phyloP scores from a whole-genome alignment of 345 rosid species.

The Kernera saxatilis region DNA sequence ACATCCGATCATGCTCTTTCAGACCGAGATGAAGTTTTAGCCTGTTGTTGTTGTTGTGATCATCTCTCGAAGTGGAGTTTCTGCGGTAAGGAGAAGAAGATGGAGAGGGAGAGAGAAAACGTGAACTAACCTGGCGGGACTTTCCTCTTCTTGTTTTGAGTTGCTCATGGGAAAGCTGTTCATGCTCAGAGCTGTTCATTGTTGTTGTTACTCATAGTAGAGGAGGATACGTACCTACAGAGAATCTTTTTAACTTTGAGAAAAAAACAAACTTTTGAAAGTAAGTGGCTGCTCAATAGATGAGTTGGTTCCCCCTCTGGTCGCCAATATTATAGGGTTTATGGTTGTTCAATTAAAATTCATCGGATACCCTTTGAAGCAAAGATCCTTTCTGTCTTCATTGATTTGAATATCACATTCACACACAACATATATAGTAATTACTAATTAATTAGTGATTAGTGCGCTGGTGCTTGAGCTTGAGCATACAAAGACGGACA shows the following conservation, averaged over 20 bases:
- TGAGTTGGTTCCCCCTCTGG: conserved; percentile 14
- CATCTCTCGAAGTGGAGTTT: conserved; percentile 31
- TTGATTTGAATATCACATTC: no score
- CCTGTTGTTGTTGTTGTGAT: neutral
- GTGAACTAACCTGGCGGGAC: conserved; percentile 60
- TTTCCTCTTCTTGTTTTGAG: conserved; percentile 41
- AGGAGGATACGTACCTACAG: neutral
- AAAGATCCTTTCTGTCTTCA: neutral
- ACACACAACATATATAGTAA: no score
- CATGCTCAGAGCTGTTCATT: conserved; percentile 44
- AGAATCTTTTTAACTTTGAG: conserved; percentile 11
- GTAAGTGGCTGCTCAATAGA: conserved; percentile 48
- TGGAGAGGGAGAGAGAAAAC: conserved; percentile 48
- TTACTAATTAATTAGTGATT: no score
- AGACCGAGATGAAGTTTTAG: neutral
- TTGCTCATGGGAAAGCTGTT: neutral
- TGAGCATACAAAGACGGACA: no score
- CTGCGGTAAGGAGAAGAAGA: conserved; percentile 36
- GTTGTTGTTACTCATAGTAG: neutral
- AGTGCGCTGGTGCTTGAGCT: no score
- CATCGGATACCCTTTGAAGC: neutral
- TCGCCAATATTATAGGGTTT: conserved; percentile 43
- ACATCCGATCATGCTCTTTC: conserved; percentile 17
- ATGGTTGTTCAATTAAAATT: conserved; percentile 6
- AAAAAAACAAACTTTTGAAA: conserved; percentile 43